phyloP scores from a whole-genome alignment of 352 stramenopile genomes.

The Phytopythium sindhum region DNA sequence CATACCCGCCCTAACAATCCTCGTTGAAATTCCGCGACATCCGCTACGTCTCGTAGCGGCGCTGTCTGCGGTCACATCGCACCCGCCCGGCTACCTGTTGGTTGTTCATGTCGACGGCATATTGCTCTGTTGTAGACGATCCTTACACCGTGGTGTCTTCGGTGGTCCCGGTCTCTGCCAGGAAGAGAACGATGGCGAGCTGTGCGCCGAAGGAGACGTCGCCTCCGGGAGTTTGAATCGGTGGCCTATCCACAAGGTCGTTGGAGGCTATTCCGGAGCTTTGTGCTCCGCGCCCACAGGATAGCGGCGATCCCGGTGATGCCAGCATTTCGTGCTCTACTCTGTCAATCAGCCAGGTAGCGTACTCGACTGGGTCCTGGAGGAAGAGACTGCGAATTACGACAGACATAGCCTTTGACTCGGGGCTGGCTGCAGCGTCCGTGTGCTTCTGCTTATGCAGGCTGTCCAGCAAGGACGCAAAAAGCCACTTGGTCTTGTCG shows the following conservation, averaged over 20 bases:
- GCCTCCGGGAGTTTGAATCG: constrained; percentile 16
- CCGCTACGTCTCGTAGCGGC: too few relatives aligned
- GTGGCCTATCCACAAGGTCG: neutral
- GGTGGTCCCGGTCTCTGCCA: constrained; percentile 2
- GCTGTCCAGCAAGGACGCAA: constrained; percentile 11
- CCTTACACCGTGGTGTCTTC: neutral
- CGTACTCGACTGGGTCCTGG: constrained; percentile 43
- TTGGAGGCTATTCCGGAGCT: constrained; percentile 24
- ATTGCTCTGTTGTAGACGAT: neutral
- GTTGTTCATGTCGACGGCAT: neutral
- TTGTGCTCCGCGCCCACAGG: neutral
- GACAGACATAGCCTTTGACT: neutral
- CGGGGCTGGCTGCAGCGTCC: neutral
- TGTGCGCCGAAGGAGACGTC: constrained; percentile 46
- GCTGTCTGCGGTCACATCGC: too few relatives aligned
- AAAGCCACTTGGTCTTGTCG: constrained; percentile 34
- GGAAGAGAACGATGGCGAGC: constrained; percentile 42
- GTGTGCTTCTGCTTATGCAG: neutral
- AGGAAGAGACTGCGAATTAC: constrained; percentile 42
- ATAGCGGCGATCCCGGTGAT: constrained; percentile 2
- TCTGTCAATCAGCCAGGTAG: constrained; percentile 34
- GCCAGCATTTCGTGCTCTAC: constrained; percentile 35
- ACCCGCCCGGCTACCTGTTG: neutral
- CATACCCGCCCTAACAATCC: too few relatives aligned
- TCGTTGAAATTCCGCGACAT: too few relatives aligned